Base-by-base conservation (phyloP, 2,329 filamentous ascomycete genomes). In the Phialophora tarda region DNA sequence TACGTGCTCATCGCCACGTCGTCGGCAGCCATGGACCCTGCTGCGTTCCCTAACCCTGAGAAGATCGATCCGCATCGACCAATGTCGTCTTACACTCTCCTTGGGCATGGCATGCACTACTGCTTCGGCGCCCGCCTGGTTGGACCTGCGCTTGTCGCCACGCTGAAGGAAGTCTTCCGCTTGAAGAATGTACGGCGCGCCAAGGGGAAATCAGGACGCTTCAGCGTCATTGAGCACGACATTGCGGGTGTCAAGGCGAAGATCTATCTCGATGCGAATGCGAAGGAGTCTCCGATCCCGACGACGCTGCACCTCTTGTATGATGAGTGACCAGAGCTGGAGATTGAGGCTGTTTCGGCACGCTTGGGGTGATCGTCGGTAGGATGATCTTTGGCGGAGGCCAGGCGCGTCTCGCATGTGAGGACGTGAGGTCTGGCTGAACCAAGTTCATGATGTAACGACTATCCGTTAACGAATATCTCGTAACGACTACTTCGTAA, bases 161-260 rank as follows among this genome's bases (percentile, higher is more conserved):
- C 78, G 1, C 63, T 82, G 68, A 79, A 76, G 68, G 79, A 82
- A 69, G 77, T 82, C 0, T 82, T 82, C 73, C 78, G 78, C 69
- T 67, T 82, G 38, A 80, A 79, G 75, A 80, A 80, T 62, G 11
- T 82, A 2, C 73, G 79, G 8, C 72, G 80, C 44, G 79, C 78
- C 0, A 53, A 68, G 8, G 80, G 79, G 2, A 72, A 71, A 38
- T 74, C 73, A 30, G 81, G 81, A 0, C 69, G 75, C 21, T 83
- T 85, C 60, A 76, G 74, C 2, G 76, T 77, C 11, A 78, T 82
- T 0, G 78, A 83, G 66, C 77, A 81, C 60, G 75, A 82, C 21
- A 73, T 84, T 71, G 82, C 79, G 7, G 83, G 82, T 2, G 77
- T 84, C 2, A 79, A 78, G 59, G 80, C 83, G 76, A 78, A 78